A percentile compares a stretch with the other conserved stretches of the same genome.
Evolutionary conservation across 495 filamentous ascomycete species (phyloP).

Genomic region (Penicillium turbatum): DNA sequence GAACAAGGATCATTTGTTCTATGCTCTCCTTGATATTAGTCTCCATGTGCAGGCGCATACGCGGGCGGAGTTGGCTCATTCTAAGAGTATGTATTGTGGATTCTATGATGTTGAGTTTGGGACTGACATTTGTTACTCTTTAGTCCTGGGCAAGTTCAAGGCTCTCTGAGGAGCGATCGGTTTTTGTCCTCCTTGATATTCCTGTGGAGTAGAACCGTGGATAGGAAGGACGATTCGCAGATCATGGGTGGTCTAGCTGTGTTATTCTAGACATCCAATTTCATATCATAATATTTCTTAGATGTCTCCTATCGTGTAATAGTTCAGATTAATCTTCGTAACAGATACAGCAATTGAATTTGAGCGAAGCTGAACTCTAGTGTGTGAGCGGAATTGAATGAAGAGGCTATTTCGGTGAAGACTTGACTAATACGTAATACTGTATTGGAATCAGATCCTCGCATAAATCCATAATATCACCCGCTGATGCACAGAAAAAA

Average conservation of each 20-base stretch:
- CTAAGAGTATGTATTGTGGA: constrained; percentile 14
- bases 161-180: constrained; percentile 2
- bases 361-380: constrained; percentile 9
- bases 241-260: neutral
- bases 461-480: neutral
- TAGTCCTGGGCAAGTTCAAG: constrained; percentile 18
- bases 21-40: constrained; percentile 16
- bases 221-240: neutral
- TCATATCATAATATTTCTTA: neutral
- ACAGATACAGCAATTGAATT: too few species aligned
- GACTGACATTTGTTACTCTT: neutral
- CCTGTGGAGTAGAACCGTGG: too few species aligned
- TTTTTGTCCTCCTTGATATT: too few species aligned
- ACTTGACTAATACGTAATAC: too few species aligned
- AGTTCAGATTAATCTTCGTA: neutral
- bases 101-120: neutral
- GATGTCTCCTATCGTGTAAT: neutral
- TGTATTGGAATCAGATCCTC: too few species aligned
- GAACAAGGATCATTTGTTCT: constrained; percentile 24
- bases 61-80: constrained; percentile 15
- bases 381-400: constrained; percentile 7
- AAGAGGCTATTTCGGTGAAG: too few species aligned
- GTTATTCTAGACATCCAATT: neutral
- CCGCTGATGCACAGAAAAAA: constrained; percentile 1
- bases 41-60: constrained; percentile 21